These are phyloP conservation scores for Articulospora tetracladia DNA, from an alignment of 495 filamentous ascomycete genomes.

Conservation along the genomic window DNA sequence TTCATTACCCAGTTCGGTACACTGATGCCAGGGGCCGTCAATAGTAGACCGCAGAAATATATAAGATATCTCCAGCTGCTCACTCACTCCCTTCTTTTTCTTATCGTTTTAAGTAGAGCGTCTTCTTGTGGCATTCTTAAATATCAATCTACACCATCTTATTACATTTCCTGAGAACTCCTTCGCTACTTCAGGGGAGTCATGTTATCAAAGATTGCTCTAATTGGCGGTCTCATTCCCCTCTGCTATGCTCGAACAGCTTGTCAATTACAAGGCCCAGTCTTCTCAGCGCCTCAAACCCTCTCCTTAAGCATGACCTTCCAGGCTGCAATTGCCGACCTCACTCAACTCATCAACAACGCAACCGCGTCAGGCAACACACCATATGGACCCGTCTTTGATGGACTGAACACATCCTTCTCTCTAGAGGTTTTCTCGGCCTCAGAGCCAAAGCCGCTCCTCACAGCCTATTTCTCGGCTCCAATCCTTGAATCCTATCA, in stretches of 20 bases:
- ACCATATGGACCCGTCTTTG: conserved; percentile 25
- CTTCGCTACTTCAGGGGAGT: too few relatives aligned
- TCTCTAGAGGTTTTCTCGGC: conserved; percentile 49
- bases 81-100: too few relatives aligned
- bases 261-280: conserved; percentile 47
- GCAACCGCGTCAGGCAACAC: conserved; percentile 22
- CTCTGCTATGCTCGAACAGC: conserved; percentile 28
- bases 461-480: conserved; percentile 47
- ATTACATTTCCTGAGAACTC: too few relatives aligned
- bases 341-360: conserved; percentile 30
- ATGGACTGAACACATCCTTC: conserved; percentile 45
- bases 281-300: conserved; percentile 39
- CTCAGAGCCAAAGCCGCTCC: conserved; percentile 32
- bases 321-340: conserved; percentile 31
- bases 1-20: too few relatives aligned
- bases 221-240: conserved; percentile 9
- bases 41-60: too few relatives aligned
- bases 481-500: conserved; percentile 22
- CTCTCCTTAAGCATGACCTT: conserved; percentile 32
- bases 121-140: too few relatives aligned
- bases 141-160: too few relatives aligned
- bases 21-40: too few relatives aligned
- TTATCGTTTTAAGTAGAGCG: not conserved
- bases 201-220: not conserved
- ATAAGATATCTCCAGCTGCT: not conserved